Base-by-base conservation (phyloP, 2,329 filamentous ascomycete species). In the Aureobasidium sp. region DNA sequence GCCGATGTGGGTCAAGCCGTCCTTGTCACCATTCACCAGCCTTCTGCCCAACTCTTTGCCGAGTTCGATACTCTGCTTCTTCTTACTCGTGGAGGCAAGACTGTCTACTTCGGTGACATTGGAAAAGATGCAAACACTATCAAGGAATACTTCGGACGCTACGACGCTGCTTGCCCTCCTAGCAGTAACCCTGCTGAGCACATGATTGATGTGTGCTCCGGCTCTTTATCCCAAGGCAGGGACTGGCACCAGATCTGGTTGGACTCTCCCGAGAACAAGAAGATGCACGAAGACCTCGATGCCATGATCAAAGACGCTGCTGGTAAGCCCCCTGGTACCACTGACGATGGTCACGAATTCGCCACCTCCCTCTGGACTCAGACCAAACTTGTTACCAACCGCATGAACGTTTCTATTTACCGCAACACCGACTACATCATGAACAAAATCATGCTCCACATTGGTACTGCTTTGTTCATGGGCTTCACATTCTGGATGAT, bases 11-110 rank as follows among this genome's bases (percentile, higher is more conserved):
- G 87, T 0, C 87, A 89, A 67, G 85, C 87, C 5, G 82, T 89
- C 1, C 74, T 89, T 0, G 84, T 85, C 64, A 89, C 87, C 0
- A 89, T 89, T 44, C 87, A 89, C 67, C 87, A 89, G 70, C 87
- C 87, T 0, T 87, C 84, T 1, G 84, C 85, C 0, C 81, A 85
- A 10, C 75, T 89, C 0, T 88, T 89, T 60, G 79, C 84, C 9
- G 79, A 86, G 36, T 89, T 89, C 63, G 87, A 89, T 65, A 82
- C 80, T 0, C 79, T 89, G 0, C 76, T 89, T 0, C 75, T 89
- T 0, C 79, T 89, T 0, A 82, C 84, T n/a, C 81, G 77, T 65
- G 87, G 85, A 3, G 87, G 87, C 9, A 82, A 82, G 66, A 87
- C 83, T 1, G 82, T 86, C 0, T 89, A 88, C 70, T 87, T 88